Base-by-base conservation (phyloP, 73 alveolate genomes). In the Uronychia setigera region DNA sequence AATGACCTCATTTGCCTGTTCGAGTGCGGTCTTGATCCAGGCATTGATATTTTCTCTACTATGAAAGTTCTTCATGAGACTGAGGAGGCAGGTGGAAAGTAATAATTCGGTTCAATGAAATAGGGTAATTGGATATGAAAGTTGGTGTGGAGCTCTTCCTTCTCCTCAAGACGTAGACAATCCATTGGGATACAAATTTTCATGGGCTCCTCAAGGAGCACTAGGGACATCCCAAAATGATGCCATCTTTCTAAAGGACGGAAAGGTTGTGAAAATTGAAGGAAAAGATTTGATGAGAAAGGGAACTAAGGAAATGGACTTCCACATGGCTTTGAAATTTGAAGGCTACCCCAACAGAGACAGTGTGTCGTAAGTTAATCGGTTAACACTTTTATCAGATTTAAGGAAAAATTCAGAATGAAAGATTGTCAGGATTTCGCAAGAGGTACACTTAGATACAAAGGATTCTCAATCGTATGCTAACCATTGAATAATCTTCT, bases 81-180 rank as follows among this genome's bases (percentile, higher is more conserved):
- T 0, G 92, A 90, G 58, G 94, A 88, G 1, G 82, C 80, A 32
- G 97, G 97, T 1, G 93, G 92, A 33, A 95, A 95, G 67, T 46
- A 46, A 11, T 46, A n/a, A n/a, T 46, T 46, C n/a, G n/a, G 19
- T 46, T 46, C 67, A 11, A 11, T 5, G 19, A 19, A 5, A 46
- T 19, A 46, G 67, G 91, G 86, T 95, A 26, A 85, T 87, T 0
- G 93, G 90, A 58, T 95, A 95, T 85, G 98, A 95, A 80, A 83
- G 94, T 34, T 95, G 96, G 95, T 95, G 98, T 87, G 98, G 98
- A 60, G 98, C 97, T 0, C 94, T 95, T 0, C 98, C 98, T 32
- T 92, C 94, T 33, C 96, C 98, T 81, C 97, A 95, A 76, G 87
- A 92, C 33, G 88, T 93, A 29, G 96, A 95, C 76, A 95, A 95